Evolutionary conservation across 805 yeast species (phyloP).

Genomic region (Monosporozyma solicola): DNA sequence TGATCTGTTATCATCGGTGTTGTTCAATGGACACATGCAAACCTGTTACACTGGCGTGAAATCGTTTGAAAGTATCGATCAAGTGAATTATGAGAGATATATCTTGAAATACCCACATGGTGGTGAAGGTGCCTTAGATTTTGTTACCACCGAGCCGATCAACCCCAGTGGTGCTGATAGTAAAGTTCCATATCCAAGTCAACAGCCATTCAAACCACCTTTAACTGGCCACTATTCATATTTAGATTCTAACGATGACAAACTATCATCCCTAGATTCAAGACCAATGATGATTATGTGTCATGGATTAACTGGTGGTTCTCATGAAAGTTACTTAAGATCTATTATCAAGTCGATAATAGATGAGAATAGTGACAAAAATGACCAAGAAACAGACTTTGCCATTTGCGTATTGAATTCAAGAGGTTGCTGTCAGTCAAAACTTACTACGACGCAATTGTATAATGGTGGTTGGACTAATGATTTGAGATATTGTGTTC

Average conservation of each 20-base stretch:
- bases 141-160: slow-evolving; percentile 25
- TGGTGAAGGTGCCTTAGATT: slow-evolving; percentile 64
- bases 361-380: slow-evolving; percentile 16
- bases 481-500: slow-evolving; percentile 52
- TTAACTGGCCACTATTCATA: slow-evolving; percentile 14
- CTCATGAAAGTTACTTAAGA: slow-evolving; percentile 71
- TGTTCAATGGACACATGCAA: slow-evolving; percentile 62
- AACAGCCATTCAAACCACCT: slow-evolving; percentile 28
- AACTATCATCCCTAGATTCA: slow-evolving; percentile 26
- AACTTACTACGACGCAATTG: slow-evolving; percentile 57
- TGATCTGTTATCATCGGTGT: slow-evolving; percentile 45
- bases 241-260: slow-evolving; percentile 35
- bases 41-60: slow-evolving; percentile 53
- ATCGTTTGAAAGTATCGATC: slow-evolving; percentile 37
- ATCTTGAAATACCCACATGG: slow-evolving; percentile 47
- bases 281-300: slow-evolving; percentile 55
- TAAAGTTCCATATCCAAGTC: slow-evolving; percentile 16
- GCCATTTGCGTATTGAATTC: slow-evolving; percentile 63
- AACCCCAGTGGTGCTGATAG: neutral
- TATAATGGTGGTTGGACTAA: slow-evolving; percentile 67
- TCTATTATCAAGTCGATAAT: slow-evolving; percentile 33
- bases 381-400: slow-evolving; percentile 35
- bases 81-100: slow-evolving; percentile 55
- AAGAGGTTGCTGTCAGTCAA: slow-evolving; percentile 69
- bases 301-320: slow-evolving; percentile 81